Conservation (phyloP, 2,329 filamentous ascomycete genomes). For the Zymoseptoria passerinii region DNA sequence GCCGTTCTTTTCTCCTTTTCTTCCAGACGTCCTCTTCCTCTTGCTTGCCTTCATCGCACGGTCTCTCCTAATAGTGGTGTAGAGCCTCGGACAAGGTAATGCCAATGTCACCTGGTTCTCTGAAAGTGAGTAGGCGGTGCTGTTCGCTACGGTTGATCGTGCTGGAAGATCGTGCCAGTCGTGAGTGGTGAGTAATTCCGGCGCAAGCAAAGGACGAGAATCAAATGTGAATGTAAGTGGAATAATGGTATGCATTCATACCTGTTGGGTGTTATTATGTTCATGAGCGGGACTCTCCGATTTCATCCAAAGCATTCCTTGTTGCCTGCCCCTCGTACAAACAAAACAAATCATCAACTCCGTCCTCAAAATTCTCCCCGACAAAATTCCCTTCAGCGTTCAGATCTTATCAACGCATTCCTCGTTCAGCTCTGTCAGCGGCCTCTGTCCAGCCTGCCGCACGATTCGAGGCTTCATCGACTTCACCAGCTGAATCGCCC, state of each 20-base stretch:
- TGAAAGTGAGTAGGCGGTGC: not conserved
- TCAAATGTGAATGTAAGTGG: not conserved
- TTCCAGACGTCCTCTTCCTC: not conserved
- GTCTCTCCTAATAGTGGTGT: too few species aligned
- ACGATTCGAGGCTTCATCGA: not conserved
- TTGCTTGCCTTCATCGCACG: not conserved
- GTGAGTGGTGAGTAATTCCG: not conserved
- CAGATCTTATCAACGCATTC: not conserved
- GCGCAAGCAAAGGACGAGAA: not conserved
- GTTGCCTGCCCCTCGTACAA: not conserved
- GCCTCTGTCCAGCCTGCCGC: not conserved
- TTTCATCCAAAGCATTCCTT: not conserved
- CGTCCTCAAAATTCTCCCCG: not conserved
- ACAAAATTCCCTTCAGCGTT: not conserved
- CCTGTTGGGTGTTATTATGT: not conserved
- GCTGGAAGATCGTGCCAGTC: not conserved
- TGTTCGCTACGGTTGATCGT: not conserved
- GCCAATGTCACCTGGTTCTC: not conserved
- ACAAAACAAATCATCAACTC: not conserved
- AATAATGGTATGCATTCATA: not conserved
- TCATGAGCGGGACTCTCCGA: not conserved
- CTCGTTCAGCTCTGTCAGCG: not conserved
- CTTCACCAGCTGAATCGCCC: not conserved
- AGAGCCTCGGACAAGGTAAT: too few species aligned
- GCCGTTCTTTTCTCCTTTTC: not conserved